Conservation (phyloP, 495 filamentous ascomycete genomes). For the Aspergillus hancockii region DNA sequence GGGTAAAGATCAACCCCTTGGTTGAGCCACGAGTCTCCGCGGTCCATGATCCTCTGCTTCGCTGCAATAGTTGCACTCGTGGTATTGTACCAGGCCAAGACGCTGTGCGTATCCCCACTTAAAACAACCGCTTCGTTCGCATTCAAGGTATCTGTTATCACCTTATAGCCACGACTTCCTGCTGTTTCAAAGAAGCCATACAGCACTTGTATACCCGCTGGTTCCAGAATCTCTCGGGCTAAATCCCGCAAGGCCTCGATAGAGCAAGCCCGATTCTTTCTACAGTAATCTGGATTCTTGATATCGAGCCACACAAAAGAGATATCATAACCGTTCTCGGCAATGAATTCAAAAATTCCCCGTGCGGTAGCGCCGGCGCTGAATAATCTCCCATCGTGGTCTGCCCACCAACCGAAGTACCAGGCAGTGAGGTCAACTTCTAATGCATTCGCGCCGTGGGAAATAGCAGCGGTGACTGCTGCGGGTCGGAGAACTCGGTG, state of each 20-base stretch:
- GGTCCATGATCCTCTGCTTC: constrained; percentile 11
- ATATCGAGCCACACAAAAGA: constrained; percentile 9
- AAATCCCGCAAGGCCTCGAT: constrained; percentile 7
- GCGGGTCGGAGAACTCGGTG: constrained; percentile 7
- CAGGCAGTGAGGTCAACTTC: constrained; percentile 14
- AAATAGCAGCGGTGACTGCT: constrained; percentile 10
- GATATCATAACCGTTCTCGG: not conserved
- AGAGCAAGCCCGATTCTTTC: not conserved
- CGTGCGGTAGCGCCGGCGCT: constrained; percentile 1
- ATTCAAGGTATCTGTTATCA: not conserved
- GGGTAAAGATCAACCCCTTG: not conserved
- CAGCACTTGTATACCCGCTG: not conserved
- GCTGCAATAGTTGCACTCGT: not conserved
- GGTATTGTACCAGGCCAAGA: not conserved
- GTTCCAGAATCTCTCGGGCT: not conserved
- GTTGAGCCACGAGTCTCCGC: not conserved
- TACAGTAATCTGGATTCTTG: constrained; percentile 8
- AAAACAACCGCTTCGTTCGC: constrained; percentile 8
- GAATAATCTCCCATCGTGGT: constrained; percentile 1
- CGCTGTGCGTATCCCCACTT: not conserved
- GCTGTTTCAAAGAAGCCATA: constrained; percentile 6
- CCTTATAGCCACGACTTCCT: not conserved
- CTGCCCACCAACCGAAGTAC: constrained; percentile 4
- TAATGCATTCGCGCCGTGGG: constrained; percentile 16
- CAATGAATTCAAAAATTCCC: constrained; percentile 6